Conservation (phyloP, 1,284 basidiomycete genomes). For the Puccinia coronata region DNA sequence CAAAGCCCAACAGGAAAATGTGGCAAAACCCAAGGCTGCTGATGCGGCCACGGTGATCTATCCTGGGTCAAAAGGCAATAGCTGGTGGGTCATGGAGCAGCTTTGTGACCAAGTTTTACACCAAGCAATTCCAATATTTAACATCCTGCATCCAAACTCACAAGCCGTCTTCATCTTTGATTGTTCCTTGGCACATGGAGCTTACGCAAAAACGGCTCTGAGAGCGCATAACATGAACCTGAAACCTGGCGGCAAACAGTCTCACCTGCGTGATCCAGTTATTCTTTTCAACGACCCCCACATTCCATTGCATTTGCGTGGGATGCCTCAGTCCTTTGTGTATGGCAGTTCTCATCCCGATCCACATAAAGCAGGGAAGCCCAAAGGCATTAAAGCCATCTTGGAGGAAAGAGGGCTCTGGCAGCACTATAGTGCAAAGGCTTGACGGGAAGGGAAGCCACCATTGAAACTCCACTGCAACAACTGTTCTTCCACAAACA, state of each 20-base stretch:
- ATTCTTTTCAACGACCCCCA: not conserved
- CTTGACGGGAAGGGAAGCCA: not conserved
- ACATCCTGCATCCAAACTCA: not conserved
- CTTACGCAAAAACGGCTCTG: not conserved
- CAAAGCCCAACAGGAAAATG: not conserved
- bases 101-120: not conserved
- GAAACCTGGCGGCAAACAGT: not conserved
- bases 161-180: constrained; percentile 9
- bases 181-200: not conserved
- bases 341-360: not conserved
- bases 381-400: constrained; percentile 1
- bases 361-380: not conserved
- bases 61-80: not conserved
- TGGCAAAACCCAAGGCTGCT: not conserved
- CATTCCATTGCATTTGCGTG: not conserved
- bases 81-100: constrained; percentile 18
- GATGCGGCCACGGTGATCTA: constrained; percentile 21
- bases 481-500: not conserved
- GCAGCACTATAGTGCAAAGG: not conserved
- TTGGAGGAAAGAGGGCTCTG: too few species aligned
- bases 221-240: constrained; percentile 10
- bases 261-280: not conserved
- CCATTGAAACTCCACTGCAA: not conserved
- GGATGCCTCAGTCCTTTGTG: not conserved
- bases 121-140: constrained; percentile 6